Percentiles rank a stretch among this genome's conserved stretches.
phyloP scores from a whole-genome alignment of 306 rosid species.

The Notholithocarpus densiflorus region DNA sequence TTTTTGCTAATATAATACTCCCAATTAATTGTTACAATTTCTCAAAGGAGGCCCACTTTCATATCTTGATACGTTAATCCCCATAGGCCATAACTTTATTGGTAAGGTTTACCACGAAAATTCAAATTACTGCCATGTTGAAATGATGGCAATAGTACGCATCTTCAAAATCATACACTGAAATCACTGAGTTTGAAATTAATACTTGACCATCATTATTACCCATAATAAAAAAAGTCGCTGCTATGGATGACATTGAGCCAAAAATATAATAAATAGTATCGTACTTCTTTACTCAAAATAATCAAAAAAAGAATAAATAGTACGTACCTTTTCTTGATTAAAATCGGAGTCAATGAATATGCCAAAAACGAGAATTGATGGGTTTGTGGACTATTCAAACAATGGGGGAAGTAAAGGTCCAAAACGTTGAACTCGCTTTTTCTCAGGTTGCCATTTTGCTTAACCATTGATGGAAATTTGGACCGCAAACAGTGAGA shows the following conservation, averaged over 20 bases:
- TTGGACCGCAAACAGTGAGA: neutral
- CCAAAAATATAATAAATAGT: neutral
- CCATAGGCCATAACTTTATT: neutral
- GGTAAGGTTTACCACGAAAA: neutral
- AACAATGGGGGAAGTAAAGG: neutral
- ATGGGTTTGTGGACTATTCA: neutral
- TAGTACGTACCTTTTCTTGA: neutral
- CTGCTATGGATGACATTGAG: neutral
- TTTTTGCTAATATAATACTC: no score
- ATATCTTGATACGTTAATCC: neutral
- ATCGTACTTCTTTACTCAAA: neutral
- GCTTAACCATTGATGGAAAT: neutral
- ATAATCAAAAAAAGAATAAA: neutral
- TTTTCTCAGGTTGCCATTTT: neutral
- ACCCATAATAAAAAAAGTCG: neutral
- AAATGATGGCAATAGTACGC: neutral
- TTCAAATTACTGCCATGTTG: neutral
- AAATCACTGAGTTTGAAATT: neutral
- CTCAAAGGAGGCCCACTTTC: neutral
- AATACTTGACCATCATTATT: neutral
- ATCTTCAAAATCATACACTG: neutral
- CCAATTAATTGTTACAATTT: neutral
- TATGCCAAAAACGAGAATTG: neutral
- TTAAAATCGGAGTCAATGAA: neutral
- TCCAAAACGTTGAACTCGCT: neutral